Base-by-base conservation (phyloP, 495 filamentous ascomycete genomes). In the Aspergillus cavernicola region DNA sequence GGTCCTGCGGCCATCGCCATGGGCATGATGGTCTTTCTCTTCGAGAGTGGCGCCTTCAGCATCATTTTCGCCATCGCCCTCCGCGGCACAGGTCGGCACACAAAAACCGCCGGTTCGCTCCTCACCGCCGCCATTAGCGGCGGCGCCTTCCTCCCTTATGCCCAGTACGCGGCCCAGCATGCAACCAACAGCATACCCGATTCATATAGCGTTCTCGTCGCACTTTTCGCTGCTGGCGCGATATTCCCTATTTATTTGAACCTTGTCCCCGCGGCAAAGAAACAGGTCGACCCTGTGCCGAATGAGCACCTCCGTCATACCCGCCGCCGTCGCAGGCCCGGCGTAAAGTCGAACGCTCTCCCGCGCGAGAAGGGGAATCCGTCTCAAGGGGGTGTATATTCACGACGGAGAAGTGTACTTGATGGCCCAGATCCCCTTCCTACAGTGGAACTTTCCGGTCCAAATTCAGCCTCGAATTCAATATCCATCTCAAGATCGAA, bases 161-260 rank as follows among this genome's bases (percentile, higher is more conserved):
- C 82, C 36, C 72, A 79, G 53, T 74, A 77, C 50, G 71, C 66
- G 1, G 70, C 74, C 12, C 62, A 73, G 12, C 58, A 76, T 26
- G 51, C 60, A 4, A 65, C 68, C 3, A 64, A 73, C 15, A 50
- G 46, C 26, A 60, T 72, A 0, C 57, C 69, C 22, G 82, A 80
- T 49, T 79, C 79, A 0, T 83, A 75, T 58, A 77, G 72, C 48
- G 75, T 88, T 15, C 65, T 82, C 6, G 70, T 85, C 8, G 83
- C 84, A 4, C 60, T 80, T 9, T 86, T 82, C 45, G 71, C 77
- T 1, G 75, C 73, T 19, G 83, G 80, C 1, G 65, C 73, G 4
- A 59, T 85, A 6, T 84, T 85, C 62, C 83, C 86, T 0, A 4
- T 85, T 0, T 86, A 84, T 64, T 65, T 87, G 26, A 82, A 82